These are phyloP conservation scores for Kodamaea kakaduensis DNA, from an alignment of 805 yeast genomes.

Conservation along the genomic window DNA sequence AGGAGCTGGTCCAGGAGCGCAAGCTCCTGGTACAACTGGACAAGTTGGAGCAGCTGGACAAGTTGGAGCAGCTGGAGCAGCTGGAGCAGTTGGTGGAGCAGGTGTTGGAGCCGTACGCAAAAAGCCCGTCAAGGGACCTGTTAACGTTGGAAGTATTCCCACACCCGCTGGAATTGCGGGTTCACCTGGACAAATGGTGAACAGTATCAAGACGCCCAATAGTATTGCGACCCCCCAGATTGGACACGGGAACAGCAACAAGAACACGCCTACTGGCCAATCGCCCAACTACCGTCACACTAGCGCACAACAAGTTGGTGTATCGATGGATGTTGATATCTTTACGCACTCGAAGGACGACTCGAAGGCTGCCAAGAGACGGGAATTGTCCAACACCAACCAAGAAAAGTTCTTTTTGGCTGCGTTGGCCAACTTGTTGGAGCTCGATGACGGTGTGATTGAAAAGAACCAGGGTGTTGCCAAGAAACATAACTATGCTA, in stretches of 20 bases:
- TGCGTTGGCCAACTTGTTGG: slow-evolving; percentile 48
- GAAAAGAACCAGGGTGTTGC: slow-evolving; percentile 22
- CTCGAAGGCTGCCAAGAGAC: slow-evolving; percentile 40
- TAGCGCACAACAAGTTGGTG: slow-evolving; percentile 1
- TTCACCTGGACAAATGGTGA: slow-evolving; percentile 37
- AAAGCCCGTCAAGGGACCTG: slow-evolving; percentile 22
- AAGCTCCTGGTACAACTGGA: too few relatives aligned
- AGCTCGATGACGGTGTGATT: slow-evolving; percentile 37
- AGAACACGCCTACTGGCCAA: slow-evolving; percentile 38
- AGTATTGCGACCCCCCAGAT: slow-evolving; percentile 42
- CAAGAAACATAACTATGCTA: slow-evolving; percentile 17
- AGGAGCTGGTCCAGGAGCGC: slow-evolving; percentile 5
- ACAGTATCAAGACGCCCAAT: slow-evolving; percentile 41
- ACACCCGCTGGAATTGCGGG: slow-evolving; percentile 35
- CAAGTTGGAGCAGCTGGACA: slow-evolving; percentile 3
- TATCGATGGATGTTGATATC: slow-evolving; percentile 18
- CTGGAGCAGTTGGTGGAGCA: slow-evolving; percentile 8
- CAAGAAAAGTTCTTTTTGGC: slow-evolving; percentile 49
- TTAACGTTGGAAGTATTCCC: slow-evolving; percentile 25
- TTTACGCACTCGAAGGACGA: slow-evolving; percentile 31
- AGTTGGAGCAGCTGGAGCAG: slow-evolving; percentile 1
- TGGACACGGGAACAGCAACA: slow-evolving; percentile 30
- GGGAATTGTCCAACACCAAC: slow-evolving; percentile 43
- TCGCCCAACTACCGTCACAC: slow-evolving; percentile 28
- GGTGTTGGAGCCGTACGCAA: slow-evolving; percentile 14